Base-by-base conservation (phyloP, 108 stramenopile species). In the Fistulifera pelliculosa region DNA sequence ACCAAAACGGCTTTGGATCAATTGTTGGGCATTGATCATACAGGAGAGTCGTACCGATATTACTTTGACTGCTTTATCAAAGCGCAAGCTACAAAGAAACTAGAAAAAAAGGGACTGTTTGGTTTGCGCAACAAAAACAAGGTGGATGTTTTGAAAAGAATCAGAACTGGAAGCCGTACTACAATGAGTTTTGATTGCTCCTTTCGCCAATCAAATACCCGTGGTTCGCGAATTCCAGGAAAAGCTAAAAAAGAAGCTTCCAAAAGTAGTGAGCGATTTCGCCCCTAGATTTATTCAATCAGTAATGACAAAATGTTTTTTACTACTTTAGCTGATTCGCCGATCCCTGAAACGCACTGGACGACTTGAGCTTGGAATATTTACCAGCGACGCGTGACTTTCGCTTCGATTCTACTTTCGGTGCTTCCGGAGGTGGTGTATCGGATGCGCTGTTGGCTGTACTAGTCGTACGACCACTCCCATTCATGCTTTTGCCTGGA, bases 311-410 rank as follows among this genome's bases (percentile, higher is more conserved):
- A n/a, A n/a, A n/a, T n/a, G n/a, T n/a, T 53, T n/a, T n/a, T 35
- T 49, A 4, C 21, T 59, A 39, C 26, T 74, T 52, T 18, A 76
- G 26, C 4, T 39, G 58, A 27, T 79, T 75, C 6, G 70, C 70
- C 13, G 70, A 66, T 18, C 87, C 87, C 47, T 83, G 71, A 73
- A 88, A 88, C 11, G 83, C 74, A 6, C 61, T 62, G 18, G 58
- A 35, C n/a, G 66, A 49, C 53, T 85, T 85, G 50, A 91, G 57
- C 49, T 77, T 81, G 11, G 83, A 85, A 59, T 60, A 91, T 58
- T 91, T 91, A 50, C 63, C 63, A 10, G 77, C 85, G 1, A 85
- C 74, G 7, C 78, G 77, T 52, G 75, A 77, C 54, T 82, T 90
- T 44, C 85, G 83, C 57, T 80, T 80, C 31, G 80, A 75, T 41